A percentile compares a stretch with the other conserved stretches of the same genome.
phyloP scores from a whole-genome alignment of 805 yeast species.

The Metschnikowia cubensis region DNA sequence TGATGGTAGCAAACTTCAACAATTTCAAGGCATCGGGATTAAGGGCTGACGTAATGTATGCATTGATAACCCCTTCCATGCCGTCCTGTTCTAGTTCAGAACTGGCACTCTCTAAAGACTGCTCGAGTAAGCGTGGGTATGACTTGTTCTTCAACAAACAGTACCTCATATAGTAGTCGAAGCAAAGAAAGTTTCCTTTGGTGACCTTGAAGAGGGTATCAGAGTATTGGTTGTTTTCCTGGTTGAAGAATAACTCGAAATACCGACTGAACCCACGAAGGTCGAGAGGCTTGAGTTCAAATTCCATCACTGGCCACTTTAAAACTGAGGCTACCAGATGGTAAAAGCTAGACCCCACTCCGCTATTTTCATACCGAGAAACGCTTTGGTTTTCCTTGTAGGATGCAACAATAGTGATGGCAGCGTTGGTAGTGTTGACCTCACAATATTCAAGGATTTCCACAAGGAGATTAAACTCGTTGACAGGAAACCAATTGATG shows the following conservation, averaged over 20 bases:
- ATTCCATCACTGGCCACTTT: slow-evolving; percentile 9
- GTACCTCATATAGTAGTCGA: slow-evolving; percentile 14
- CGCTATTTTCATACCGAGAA: neutral
- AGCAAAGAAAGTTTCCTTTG: slow-evolving; percentile 18
- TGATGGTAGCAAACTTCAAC: slow-evolving; percentile 42
- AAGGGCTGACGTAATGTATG: slow-evolving; percentile 20
- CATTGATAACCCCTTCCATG: slow-evolving; percentile 19
- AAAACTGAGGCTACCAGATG: slow-evolving; percentile 3
- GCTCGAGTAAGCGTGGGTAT: neutral
- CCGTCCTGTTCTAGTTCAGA: slow-evolving; percentile 6
- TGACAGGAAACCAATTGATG: slow-evolving; percentile 40
- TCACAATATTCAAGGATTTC: slow-evolving; percentile 24
- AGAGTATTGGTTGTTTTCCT: neutral
- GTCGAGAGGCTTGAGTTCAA: slow-evolving; percentile 11
- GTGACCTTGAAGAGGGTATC: slow-evolving; percentile 10
- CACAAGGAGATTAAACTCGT: slow-evolving; percentile 26
- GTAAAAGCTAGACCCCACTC: neutral
- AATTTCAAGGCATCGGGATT: slow-evolving; percentile 17
- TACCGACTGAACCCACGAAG: slow-evolving; percentile 5
- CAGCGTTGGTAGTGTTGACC: slow-evolving; percentile 1
- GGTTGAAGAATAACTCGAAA: slow-evolving; percentile 6
- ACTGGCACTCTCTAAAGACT: neutral
- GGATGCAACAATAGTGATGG: slow-evolving; percentile 7
- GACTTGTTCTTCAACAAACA: neutral
- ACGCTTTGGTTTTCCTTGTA: neutral